Base-by-base conservation (phyloP, 805 yeast genomes). In the Sungouiella thailandica region DNA sequence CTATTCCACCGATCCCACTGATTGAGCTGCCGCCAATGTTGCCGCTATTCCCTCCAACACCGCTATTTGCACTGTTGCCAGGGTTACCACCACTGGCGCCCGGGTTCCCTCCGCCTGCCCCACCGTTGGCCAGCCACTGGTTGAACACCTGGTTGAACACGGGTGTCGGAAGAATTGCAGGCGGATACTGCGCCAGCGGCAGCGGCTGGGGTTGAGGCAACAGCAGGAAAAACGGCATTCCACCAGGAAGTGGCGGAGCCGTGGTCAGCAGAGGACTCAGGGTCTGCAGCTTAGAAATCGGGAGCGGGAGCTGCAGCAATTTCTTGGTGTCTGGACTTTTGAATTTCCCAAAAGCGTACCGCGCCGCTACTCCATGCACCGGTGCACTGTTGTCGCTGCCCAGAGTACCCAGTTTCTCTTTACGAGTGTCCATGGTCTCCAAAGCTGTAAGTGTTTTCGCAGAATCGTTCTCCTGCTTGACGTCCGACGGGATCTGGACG, bases 401-500 rank as follows among this genome's bases (percentile, higher is more conserved):
- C 9, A 31, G 40, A 8, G 28, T 18, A 14, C 29, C 27, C 28
- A 23, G 17, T 12, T 27, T 35, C 3, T 39, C 43, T 24, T 36
- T 39, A 17, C 35, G 33, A 18, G 20, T 23, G 8, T 30, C 33
- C 9, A 19, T 35, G 23, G 54, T 44, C 37, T 65, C 62, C 9
- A 67, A 30, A 1, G 76, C 75, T 4, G 78, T 66, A 16, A 72
- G 49, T 0, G 77, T 68, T 17, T 63, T 47, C 32, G 72, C 66
- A 47, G 72, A 54, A 51, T 67, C 65, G 7, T 32, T 22, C 23
- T 34, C 35, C 1, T 55, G 48, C 35, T 62, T 61, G 34, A 60
- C 41, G 48, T 68, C 76, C 4, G 60, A 62, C 1, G 87, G 87
- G n/a, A 80, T 80, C 44, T 77, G 78, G 8, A 80, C 80, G 36